A percentile compares a stretch with the other conserved stretches of the same genome.
These are phyloP conservation scores for Colletotrichum sp. DNA, from an alignment of 2,329 filamentous ascomycete genomes.

Conservation along the genomic window DNA sequence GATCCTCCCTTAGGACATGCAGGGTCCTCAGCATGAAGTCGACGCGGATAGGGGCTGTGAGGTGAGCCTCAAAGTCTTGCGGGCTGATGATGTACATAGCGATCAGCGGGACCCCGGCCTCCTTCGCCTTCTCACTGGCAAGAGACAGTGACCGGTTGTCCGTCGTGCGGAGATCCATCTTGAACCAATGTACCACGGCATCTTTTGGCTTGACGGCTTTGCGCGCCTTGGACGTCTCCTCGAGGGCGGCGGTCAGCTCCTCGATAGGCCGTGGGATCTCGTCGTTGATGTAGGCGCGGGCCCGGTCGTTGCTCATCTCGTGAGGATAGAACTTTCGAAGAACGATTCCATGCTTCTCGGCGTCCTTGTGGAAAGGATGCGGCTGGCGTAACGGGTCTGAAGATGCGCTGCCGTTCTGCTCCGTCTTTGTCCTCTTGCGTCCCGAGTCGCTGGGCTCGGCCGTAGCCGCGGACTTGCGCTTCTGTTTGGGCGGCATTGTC, in stretches of 20 bases:
- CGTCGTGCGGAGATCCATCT: slow-evolving; percentile 73
- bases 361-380: slow-evolving; percentile 50
- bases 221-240: slow-evolving; percentile 62
- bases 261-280: slow-evolving; percentile 77
- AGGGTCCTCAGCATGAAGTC: slow-evolving; percentile 83
- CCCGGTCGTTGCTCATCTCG: slow-evolving; percentile 85
- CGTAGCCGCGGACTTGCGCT: slow-evolving; percentile 28
- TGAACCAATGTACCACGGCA: slow-evolving; percentile 89
- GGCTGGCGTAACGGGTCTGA: slow-evolving; percentile 45
- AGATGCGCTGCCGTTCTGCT: slow-evolving; percentile 18
- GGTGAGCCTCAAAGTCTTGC: slow-evolving; percentile 83
- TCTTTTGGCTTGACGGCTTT: slow-evolving; percentile 56
- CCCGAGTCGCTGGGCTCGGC: slow-evolving; percentile 24
- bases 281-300: slow-evolving; percentile 73
- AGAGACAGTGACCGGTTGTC: slow-evolving; percentile 77
- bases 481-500: slow-evolving; percentile 33
- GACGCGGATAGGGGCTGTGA: slow-evolving; percentile 73
- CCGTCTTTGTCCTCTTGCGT: slow-evolving; percentile 37
- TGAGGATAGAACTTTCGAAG: slow-evolving; percentile 80
- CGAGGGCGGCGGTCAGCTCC: slow-evolving; percentile 63
- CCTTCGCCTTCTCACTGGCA: slow-evolving; percentile 69
- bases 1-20: slow-evolving; percentile 65
- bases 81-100: slow-evolving; percentile 82
- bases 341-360: slow-evolving; percentile 65
- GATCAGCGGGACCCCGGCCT: slow-evolving; percentile 73